Base-by-base conservation (phyloP, 306 rosid species). In the Cucurbita moschata region DNA sequence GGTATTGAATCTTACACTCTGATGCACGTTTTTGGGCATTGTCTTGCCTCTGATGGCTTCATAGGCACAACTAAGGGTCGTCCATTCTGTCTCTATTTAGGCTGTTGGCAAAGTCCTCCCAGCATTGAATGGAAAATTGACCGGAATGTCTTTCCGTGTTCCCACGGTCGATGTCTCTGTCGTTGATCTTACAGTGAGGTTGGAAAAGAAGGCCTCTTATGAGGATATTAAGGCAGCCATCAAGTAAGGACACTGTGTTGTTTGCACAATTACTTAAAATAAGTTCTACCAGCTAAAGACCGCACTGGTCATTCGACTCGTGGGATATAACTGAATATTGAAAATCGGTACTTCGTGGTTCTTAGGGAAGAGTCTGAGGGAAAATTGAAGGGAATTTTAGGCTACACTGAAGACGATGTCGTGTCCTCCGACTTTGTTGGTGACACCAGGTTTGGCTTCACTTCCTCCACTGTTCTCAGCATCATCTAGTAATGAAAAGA, bases 61-160 rank as follows among this genome's bases (percentile, higher is more conserved):
- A 5, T 68, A 13, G 11, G 11, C 23, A 43, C 53, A 44, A 10
- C 74, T 69, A 3, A 68, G 10, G 10, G 55, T 68, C 56, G 12
- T 21, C 6, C 26, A 7, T 47, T 69, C 30, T 55, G 42, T 38
- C 30, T 26, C 4, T 52, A 43, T 67, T 42, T 42, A 90, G 96
- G 90, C 90, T 58, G 89, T 88, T 0, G 95, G 96, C 12, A 90
- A 88, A 76, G 92, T 88, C 57, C 88, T 90, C 16, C 95, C 96
- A 3, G 71, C 83, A 2, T 67, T 90, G 83, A 85, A 88, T 47
- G 96, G 95, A 10, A 90, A 88, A 71, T 82, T 90, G 83, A 90
- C 96, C 1, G 94, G 96, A 75, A 88, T 90, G 96, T 53, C 95
- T 21, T 88, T 90, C 88, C 95, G 92, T 73, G 92, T 90, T 53